Percentiles rank a stretch among this genome's conserved stretches.
Evolutionary conservation across 495 filamentous ascomycete species (phyloP).

Genomic region (Xylaria intraflava): DNA sequence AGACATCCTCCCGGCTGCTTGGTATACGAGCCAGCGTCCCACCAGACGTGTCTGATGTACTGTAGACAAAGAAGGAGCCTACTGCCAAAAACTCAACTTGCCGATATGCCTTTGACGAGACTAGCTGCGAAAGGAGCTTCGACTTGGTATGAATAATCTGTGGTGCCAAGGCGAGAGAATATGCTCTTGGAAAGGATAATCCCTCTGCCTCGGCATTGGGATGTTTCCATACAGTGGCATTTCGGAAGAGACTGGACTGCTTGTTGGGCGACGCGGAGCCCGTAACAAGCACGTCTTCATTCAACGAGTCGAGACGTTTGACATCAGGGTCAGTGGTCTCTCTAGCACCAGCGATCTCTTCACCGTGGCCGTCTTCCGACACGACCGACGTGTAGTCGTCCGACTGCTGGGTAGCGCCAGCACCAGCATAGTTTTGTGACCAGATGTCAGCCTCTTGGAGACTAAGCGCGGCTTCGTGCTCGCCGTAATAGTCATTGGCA

Average conservation of each 20-base stretch:
- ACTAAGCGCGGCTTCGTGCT: conserved; percentile 77
- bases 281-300: background rate
- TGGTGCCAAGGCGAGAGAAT: conserved; percentile 78
- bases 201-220: conserved; percentile 24
- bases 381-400: background rate
- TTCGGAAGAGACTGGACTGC: conserved; percentile 13
- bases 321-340: background rate
- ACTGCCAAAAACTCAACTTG: conserved; percentile 92
- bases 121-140: conserved; percentile 63
- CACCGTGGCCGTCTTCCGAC: background rate
- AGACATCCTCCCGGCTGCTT: conserved; percentile 81
- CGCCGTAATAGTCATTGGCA: conserved; percentile 80
- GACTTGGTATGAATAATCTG: conserved; percentile 83
- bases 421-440: conserved; percentile 35
- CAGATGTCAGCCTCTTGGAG: conserved; percentile 75
- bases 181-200: conserved; percentile 63
- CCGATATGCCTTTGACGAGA: conserved; percentile 79
- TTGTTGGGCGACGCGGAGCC: background rate
- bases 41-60: conserved; percentile 17
- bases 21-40: conserved; percentile 58
- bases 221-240: conserved; percentile 24
- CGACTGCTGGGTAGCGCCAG: background rate
- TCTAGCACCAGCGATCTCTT: background rate
- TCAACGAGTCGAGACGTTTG: background rate
- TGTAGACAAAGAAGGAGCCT: conserved; percentile 85